A percentile compares a stretch with the other conserved stretches of the same genome.
Conservation (phyloP, 768 basidiomycete species). For the Boletus bicolor region DNA sequence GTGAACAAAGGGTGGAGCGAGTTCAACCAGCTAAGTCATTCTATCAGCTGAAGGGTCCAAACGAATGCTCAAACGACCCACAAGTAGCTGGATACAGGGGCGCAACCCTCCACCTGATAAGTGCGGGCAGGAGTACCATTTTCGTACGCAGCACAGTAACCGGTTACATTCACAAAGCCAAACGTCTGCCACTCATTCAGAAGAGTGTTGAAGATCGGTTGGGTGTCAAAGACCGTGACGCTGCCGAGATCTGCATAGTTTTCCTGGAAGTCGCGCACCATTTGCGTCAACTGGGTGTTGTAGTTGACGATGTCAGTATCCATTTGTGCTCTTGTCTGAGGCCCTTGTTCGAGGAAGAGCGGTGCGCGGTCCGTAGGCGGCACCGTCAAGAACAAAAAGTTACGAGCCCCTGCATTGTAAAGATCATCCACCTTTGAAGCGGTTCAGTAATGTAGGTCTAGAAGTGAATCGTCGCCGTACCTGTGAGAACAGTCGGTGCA, state of each 20-base stretch:
- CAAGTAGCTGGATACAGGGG: conserved; percentile 66
- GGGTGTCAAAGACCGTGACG: conserved; percentile 52
- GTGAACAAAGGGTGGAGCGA: conserved; percentile 59
- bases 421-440: conserved; percentile 18
- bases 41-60: background rate
- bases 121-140: conserved; percentile 51
- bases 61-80: conserved; percentile 31
- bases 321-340: conserved; percentile 26
- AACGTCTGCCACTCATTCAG: conserved; percentile 50
- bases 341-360: conserved; percentile 44
- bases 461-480: conserved; percentile 3
- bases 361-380: conserved; percentile 58
- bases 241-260: conserved; percentile 43
- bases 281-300: conserved; percentile 44
- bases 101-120: conserved; percentile 56
- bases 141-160: conserved; percentile 56
- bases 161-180: conserved; percentile 57
- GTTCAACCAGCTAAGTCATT: conserved; percentile 52
- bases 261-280: conserved; percentile 38
- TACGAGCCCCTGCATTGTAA: conserved; percentile 47
- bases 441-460: background rate
- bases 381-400: conserved; percentile 62
- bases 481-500: conserved; percentile 29
- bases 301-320: conserved; percentile 42
- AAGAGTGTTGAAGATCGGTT: conserved; percentile 55